Conservation (phyloP, 306 rosid genomes). For the Rosa chinensis region DNA sequence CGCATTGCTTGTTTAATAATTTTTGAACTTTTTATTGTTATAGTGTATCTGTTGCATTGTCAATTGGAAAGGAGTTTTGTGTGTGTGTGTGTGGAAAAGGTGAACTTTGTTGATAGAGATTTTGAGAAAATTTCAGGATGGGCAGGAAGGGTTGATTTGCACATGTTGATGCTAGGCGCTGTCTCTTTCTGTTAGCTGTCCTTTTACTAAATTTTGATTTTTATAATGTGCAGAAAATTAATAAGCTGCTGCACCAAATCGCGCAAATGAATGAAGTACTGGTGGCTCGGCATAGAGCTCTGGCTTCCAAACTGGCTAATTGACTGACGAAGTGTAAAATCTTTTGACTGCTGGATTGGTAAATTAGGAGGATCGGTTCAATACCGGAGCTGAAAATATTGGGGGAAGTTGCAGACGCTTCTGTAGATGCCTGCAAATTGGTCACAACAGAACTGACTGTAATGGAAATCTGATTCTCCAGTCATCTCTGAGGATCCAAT, state of each 20-base stretch:
- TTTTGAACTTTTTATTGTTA: background rate
- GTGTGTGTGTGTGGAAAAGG: background rate
- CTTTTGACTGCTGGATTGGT: background rate
- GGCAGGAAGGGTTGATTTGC: background rate
- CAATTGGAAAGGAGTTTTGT: background rate
- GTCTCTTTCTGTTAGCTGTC: background rate
- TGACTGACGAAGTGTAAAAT: slow-evolving; percentile 4
- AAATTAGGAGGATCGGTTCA: background rate
- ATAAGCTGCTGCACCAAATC: slow-evolving; percentile 37
- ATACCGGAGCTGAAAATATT: background rate
- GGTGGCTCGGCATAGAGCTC: slow-evolving; percentile 30
- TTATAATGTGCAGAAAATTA: slow-evolving; percentile 37
- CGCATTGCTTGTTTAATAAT: too few relatives aligned
- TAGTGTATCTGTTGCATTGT: too few relatives aligned
- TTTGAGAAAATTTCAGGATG: background rate
- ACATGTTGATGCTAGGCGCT: background rate
- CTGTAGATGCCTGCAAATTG: background rate
- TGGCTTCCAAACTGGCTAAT: slow-evolving; percentile 24
- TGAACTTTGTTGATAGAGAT: background rate
- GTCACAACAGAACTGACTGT: background rate
- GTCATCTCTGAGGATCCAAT: background rate
- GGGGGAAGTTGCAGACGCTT: background rate
- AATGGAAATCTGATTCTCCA: background rate
- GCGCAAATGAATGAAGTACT: slow-evolving; percentile 38
- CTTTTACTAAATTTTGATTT: slow-evolving; percentile 1